These are phyloP conservation scores for Amphicarpaea edgeworthii DNA, from an alignment of 306 rosid genomes.

Conservation along the genomic window DNA sequence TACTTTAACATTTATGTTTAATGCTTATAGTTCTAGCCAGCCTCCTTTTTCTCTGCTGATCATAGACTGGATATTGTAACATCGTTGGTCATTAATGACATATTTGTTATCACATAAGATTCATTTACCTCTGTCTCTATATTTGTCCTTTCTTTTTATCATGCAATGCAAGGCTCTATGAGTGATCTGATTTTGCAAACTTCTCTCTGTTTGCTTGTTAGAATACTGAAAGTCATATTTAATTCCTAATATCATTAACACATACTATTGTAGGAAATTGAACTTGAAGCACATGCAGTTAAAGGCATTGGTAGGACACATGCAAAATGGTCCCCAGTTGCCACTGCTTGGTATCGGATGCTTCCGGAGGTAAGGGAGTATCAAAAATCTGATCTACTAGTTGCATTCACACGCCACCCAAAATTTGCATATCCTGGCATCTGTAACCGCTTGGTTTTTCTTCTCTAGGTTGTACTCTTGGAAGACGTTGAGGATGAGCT, in stretches of 20 bases:
- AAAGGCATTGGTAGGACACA: constrained; percentile 95
- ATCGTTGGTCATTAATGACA: constrained; percentile 4
- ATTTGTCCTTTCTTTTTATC: not conserved
- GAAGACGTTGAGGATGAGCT: constrained; percentile 67
- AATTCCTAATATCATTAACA: not conserved
- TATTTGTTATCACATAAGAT: not conserved
- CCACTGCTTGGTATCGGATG: constrained; percentile 98
- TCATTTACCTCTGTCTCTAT: not conserved
- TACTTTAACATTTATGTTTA: not conserved
- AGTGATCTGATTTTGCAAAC: constrained; percentile 24
- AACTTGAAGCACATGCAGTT: constrained; percentile 96
- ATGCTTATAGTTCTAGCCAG: not conserved
- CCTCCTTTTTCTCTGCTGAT: constrained; percentile 10
- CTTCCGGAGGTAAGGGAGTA: constrained; percentile 84
- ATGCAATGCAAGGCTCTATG: not conserved
- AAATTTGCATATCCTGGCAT: constrained; percentile 26
- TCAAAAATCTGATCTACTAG: not conserved
- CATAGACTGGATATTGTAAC: not conserved
- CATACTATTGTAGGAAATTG: constrained; percentile 74
- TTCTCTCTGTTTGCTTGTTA: constrained; percentile 21
- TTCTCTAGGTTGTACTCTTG: constrained; percentile 67
- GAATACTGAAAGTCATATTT: constrained; percentile 22
- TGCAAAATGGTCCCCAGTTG: constrained; percentile 98
- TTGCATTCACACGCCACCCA: not conserved
- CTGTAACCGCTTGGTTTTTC: constrained; percentile 5